These are phyloP conservation scores for Hypomyces rosellus DNA, from an alignment of 2,329 filamentous ascomycete species.

Conservation along the genomic window DNA sequence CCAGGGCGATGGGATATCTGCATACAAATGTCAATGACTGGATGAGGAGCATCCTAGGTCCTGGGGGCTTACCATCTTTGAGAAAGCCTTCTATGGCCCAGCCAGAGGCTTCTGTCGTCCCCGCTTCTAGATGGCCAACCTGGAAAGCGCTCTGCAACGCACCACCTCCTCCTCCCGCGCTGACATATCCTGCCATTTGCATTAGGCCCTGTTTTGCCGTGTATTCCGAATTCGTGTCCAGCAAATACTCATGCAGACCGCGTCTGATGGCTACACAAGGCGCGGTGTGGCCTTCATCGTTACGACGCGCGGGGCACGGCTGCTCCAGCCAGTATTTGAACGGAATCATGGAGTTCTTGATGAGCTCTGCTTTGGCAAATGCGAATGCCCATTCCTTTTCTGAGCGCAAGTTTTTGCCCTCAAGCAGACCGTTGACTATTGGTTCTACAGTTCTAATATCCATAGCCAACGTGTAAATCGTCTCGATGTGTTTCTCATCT, in stretches of 20 bases:
- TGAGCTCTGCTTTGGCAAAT: constrained; percentile 2
- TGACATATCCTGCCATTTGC: constrained; percentile 1
- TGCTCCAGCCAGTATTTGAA: constrained; percentile 9
- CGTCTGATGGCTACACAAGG: constrained; percentile 4
- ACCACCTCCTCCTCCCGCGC: constrained; percentile 1
- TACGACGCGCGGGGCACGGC: constrained; percentile 2
- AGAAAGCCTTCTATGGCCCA: constrained; percentile 6
- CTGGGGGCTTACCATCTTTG: background rate
- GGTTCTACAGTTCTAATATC: constrained; percentile 1
- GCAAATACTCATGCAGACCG: constrained; percentile 8
- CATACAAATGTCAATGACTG: background rate
- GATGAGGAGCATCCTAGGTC: fast-evolving
- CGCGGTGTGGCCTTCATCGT: background rate
- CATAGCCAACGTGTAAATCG: constrained; percentile 3
- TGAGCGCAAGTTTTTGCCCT: background rate
- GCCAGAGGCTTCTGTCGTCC: background rate
- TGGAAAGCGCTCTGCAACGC: constrained; percentile 1
- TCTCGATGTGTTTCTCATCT: background rate
- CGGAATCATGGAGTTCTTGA: constrained; percentile 3
- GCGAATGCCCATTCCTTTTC: background rate
- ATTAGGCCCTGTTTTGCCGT: background rate
- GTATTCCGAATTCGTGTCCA: constrained; percentile 1
- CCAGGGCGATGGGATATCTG: constrained; percentile 6
- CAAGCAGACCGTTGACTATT: constrained; percentile 1
- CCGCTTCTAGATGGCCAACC: constrained; percentile 3